These are phyloP conservation scores for Cystobasidium tubakii DNA, from an alignment of 768 basidiomycete genomes.

Conservation along the genomic window DNA sequence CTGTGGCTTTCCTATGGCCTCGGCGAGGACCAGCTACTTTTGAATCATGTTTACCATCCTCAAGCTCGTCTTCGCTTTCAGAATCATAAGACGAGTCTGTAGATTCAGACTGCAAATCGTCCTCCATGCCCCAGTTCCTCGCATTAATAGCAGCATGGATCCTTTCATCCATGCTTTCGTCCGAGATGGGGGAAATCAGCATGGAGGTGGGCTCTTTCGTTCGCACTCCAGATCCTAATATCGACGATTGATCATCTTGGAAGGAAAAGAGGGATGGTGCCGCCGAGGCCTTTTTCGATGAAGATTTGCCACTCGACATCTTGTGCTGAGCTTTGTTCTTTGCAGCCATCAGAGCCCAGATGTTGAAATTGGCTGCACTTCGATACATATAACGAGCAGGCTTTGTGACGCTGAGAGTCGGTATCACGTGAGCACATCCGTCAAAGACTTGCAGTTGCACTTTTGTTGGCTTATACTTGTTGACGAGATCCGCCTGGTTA, in stretches of 20 bases:
- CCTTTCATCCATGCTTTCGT: not conserved
- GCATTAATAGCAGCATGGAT: not conserved
- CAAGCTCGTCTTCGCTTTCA: not conserved
- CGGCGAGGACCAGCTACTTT: not conserved
- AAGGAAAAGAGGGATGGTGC: not conserved
- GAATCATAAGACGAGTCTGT: not conserved
- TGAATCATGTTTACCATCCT: not conserved
- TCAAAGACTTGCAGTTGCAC: slow-evolving; percentile 45
- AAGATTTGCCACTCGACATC: not conserved
- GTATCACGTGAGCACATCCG: slow-evolving; percentile 44
- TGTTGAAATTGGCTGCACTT: slow-evolving; percentile 51
- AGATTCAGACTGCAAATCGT: slow-evolving; percentile 3
- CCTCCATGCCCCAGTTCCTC: not conserved
- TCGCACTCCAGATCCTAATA: not conserved
- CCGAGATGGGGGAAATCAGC: not conserved
- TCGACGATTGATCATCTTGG: not conserved
- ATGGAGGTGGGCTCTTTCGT: not conserved
- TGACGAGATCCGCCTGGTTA: slow-evolving; percentile 27
- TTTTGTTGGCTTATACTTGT: slow-evolving; percentile 42
- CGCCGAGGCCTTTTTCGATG: slow-evolving; percentile 1
- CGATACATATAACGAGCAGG: slow-evolving; percentile 51
- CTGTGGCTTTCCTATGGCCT: not conserved
- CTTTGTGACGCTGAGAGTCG: slow-evolving; percentile 46
- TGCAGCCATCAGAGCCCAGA: slow-evolving; percentile 48
- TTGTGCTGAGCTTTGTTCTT: not conserved